Percentiles rank a stretch among this genome's conserved stretches.
These are phyloP conservation scores for Garcia nutans DNA, from an alignment of 345 rosid genomes.

Conservation along the genomic window DNA sequence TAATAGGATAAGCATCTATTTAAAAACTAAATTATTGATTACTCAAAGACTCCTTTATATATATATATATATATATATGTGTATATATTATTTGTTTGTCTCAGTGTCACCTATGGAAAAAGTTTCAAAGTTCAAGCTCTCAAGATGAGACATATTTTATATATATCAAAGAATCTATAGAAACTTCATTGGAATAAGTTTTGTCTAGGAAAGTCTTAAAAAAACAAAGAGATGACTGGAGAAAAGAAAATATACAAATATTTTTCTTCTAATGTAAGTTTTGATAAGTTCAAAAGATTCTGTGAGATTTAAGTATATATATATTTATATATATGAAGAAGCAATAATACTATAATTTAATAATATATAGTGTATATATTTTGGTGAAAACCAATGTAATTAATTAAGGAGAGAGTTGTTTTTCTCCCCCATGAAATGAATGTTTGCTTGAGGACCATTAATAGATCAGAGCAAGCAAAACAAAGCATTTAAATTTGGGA, in stretches of 20 bases:
- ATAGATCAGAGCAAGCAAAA: constrained; percentile 21
- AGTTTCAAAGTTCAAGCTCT: constrained; percentile 25
- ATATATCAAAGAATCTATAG: constrained; percentile 26
- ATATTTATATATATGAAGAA: too few relatives aligned
- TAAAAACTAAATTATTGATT: too few relatives aligned
- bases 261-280: constrained; percentile 4
- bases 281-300: constrained; percentile 39
- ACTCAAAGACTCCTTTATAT: neutral
- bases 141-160: constrained; percentile 13
- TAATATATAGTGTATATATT: neutral
- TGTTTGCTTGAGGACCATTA: constrained; percentile 43
- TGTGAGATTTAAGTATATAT: constrained; percentile 1
- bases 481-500: constrained; percentile 35
- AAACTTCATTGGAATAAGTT: constrained; percentile 45
- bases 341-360: neutral
- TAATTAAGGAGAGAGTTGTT: neutral
- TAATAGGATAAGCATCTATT: too few relatives aligned
- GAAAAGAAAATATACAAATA: constrained; percentile 10
- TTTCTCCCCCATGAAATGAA: constrained; percentile 42
- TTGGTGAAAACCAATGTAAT: neutral
- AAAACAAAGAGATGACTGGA: constrained; percentile 11
- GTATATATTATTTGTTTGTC: constrained; percentile 11
- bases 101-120: constrained; percentile 35
- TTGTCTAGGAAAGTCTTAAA: constrained; percentile 17
- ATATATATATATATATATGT: too few relatives aligned